These are phyloP conservation scores for Lupinus albus DNA, from an alignment of 306 rosid species.

Conservation along the genomic window DNA sequence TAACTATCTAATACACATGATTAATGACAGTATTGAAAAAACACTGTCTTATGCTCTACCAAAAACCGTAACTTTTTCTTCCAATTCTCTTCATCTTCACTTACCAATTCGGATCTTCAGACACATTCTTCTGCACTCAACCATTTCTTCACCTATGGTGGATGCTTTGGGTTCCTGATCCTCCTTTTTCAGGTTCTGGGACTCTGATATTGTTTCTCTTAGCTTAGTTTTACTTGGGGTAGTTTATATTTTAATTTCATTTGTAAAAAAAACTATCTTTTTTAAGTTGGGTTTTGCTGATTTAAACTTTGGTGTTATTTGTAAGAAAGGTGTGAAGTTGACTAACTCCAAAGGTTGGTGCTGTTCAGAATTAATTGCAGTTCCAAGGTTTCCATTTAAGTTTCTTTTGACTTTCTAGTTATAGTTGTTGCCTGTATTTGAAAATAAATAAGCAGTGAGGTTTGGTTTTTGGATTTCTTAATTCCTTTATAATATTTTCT, in stretches of 20 bases:
- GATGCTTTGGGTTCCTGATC: constrained; percentile 29
- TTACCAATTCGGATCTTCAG: background rate
- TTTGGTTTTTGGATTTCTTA: constrained; percentile 25
- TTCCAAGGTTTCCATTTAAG: background rate
- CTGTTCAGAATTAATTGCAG: constrained; percentile 30
- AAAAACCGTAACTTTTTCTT: constrained; percentile 32
- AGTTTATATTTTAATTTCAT: background rate
- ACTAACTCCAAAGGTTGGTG: constrained; percentile 23
- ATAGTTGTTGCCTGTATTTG: background rate
- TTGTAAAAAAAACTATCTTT: background rate
- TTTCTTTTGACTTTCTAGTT: constrained; percentile 30
- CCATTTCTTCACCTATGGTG: constrained; percentile 19
- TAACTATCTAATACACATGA: too few relatives aligned
- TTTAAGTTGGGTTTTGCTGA: background rate
- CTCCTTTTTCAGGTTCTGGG: constrained; percentile 20
- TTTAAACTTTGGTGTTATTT: constrained; percentile 9
- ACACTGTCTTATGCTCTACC: background rate
- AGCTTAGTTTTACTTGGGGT: background rate
- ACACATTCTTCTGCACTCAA: background rate
- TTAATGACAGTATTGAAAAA: too few relatives aligned
- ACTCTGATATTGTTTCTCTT: constrained; percentile 32
- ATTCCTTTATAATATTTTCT: background rate
- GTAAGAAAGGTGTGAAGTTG: constrained; percentile 29
- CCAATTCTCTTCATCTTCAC: background rate
- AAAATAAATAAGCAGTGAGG: constrained; percentile 4